These are phyloP conservation scores for Corinectria fuckeliana DNA, from an alignment of 2,329 filamentous ascomycete genomes.

Conservation along the genomic window DNA sequence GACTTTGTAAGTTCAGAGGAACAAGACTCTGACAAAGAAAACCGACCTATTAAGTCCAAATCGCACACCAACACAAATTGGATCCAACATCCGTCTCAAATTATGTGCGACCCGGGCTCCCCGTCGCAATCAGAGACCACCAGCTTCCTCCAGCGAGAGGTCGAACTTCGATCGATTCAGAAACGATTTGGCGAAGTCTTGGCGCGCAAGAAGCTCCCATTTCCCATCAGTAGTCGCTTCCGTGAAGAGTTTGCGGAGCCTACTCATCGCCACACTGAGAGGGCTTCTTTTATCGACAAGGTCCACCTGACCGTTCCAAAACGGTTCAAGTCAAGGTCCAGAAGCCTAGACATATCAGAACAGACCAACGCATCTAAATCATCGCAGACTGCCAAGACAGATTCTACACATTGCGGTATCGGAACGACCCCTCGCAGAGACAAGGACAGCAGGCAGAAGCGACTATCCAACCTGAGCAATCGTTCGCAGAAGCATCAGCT, in stretches of 20 bases:
- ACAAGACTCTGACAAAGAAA: constrained; percentile 34
- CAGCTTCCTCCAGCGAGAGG: constrained; percentile 47
- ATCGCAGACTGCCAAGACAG: background rate
- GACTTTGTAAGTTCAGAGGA: constrained; percentile 31
- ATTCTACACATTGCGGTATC: background rate
- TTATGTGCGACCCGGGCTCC: constrained; percentile 15
- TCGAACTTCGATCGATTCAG: constrained; percentile 48
- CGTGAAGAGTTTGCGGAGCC: constrained; percentile 45
- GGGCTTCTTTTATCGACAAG: constrained; percentile 44
- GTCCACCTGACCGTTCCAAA: constrained; percentile 45
- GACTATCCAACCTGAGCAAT: constrained; percentile 27
- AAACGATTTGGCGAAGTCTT: constrained; percentile 49
- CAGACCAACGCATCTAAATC: background rate
- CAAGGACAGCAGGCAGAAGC: constrained; percentile 17
- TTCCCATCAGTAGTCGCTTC: constrained; percentile 48
- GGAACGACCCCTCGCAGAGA: background rate
- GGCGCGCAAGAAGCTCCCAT: constrained; percentile 38
- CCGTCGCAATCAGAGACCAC: constrained; percentile 44
- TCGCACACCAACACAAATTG: background rate
- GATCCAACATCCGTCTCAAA: background rate
- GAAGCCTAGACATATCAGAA: background rate
- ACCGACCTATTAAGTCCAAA: background rate
- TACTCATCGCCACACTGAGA: constrained; percentile 8
- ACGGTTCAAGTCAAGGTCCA: constrained; percentile 34
- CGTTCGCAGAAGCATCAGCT: constrained; percentile 19